phyloP scores from a whole-genome alignment of 2,329 filamentous ascomycete species.

The Fusarium bulbicola region DNA sequence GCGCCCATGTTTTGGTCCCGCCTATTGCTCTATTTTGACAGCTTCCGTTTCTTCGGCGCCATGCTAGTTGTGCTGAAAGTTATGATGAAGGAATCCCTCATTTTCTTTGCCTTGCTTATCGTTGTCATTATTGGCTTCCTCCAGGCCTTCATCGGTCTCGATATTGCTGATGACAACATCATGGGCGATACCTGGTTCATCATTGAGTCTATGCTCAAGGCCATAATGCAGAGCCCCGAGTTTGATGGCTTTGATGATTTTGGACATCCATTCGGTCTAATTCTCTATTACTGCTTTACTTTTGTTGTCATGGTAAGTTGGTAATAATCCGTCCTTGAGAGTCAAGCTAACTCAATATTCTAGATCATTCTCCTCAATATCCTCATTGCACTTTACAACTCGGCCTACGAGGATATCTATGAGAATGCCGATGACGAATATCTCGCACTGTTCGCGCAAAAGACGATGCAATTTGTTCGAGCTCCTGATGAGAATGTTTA shows the following conservation, averaged over 20 bases:
- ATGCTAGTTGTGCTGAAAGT: conserved; percentile 98
- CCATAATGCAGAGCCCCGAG: conserved; percentile 90
- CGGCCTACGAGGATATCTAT: conserved; percentile 93
- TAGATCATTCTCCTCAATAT: conserved; percentile 86
- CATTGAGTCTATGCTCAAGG: conserved; percentile 84
- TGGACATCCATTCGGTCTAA: conserved; percentile 89
- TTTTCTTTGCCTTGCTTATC: conserved; percentile 91
- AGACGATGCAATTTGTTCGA: conserved; percentile 96
- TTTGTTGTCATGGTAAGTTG: conserved; percentile 89
- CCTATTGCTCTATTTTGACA: conserved; percentile 90
- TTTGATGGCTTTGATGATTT: conserved; percentile 91
- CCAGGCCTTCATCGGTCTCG: conserved; percentile 92
- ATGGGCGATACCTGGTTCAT: conserved; percentile 78
- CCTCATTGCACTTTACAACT: conserved; percentile 96
- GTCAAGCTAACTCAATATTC: neutral
- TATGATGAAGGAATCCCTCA: conserved; percentile 93
- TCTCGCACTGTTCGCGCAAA: conserved; percentile 90
- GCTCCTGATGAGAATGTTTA: conserved; percentile 98
- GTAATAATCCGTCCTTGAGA: neutral
- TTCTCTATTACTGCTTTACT: conserved; percentile 97
- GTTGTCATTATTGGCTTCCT: conserved; percentile 89
- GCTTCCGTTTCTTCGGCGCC: conserved; percentile 93
- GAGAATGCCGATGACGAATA: conserved; percentile 95
- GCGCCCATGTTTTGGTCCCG: conserved; percentile 98
- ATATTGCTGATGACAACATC: conserved; percentile 78